Conservation (phyloP, 805 yeast species). For the Myxozyma mucilagina region DNA sequence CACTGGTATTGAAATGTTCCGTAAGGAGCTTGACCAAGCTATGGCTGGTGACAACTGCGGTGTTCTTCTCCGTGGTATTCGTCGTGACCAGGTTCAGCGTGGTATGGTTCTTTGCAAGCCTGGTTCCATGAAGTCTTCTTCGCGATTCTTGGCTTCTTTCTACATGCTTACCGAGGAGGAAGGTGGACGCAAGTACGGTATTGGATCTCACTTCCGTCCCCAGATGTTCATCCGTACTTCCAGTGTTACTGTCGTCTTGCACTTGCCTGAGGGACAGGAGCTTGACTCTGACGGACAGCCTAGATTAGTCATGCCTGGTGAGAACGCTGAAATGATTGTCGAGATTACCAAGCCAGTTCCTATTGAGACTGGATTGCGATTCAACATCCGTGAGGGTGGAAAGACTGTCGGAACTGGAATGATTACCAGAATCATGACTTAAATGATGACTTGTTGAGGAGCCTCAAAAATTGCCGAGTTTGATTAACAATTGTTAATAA, state of each 20-base stretch:
- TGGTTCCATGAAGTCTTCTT: constrained; percentile 87
- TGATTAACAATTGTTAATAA: background rate
- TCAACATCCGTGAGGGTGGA: constrained; percentile 99
- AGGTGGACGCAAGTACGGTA: constrained; percentile 99
- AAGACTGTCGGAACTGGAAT: constrained; percentile 99
- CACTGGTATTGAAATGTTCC: constrained; percentile 99
- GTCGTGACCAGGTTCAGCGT: constrained; percentile 94
- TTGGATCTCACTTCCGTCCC: constrained; percentile 96
- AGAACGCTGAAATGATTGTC: constrained; percentile 94
- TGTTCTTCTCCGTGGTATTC: constrained; percentile 93
- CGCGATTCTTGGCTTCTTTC: constrained; percentile 88
- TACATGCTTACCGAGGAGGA: constrained; percentile 93
- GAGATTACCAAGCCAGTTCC: constrained; percentile 89
- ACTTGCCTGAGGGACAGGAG: constrained; percentile 69
- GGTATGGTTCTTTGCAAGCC: constrained; percentile 98
- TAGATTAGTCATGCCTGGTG: constrained; percentile 86
- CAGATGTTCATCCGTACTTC: constrained; percentile 96
- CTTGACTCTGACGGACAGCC: constrained; percentile 25
- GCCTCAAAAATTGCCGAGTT: background rate
- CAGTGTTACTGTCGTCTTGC: constrained; percentile 85
- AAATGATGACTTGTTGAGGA: constrained; percentile 27
- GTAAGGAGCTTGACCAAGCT: constrained; percentile 96
- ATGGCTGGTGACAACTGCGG: constrained; percentile 99
- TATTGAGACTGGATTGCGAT: constrained; percentile 93
- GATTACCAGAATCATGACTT: constrained; percentile 85